Evolutionary conservation across 2,329 filamentous ascomycete species (phyloP), one percentile per base, ranked within the genome.

Genomic region (Cladosporium oxysporum): DNA sequence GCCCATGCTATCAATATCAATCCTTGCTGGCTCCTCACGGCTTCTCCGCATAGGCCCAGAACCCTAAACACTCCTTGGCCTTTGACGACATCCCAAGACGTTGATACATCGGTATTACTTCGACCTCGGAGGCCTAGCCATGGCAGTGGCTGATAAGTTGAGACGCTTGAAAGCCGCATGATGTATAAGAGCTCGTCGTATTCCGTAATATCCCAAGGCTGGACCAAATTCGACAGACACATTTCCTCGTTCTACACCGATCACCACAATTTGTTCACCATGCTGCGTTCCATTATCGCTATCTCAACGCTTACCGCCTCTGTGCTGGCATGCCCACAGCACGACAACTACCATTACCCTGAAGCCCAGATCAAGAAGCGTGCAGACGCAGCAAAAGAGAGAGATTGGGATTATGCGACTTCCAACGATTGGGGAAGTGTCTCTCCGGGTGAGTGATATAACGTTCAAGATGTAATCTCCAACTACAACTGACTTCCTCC

Each of bases 391-490:
- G 47, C 33, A 44, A 31, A 50, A 16, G 29, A 44, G 23, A 52
- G 55, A 60, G 63, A 68, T 31, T 72, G 69, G 69, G 68, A 68
- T 12, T 70, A 71, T 18, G 69, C 71, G 50, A 49, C 66, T 8
- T 67, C 66, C 5, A 67, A 67, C 41, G 67, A 72, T 41, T 72
- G 70, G 70, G 70, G 68, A 21, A 59, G 68, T 60, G 49, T 69
- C 18, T 62, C 69, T 31, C 33, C 64, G 58, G 67, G 70, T 69
- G 47, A 12, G 66, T 47, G 7, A 37, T 21, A 5, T 47, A 16
- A 29, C 11, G 8, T 6, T 55, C 18, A 47, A 47, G 18, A 21
- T 23, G 5, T 6, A 29, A 12, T 10, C 6, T 33, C 11, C 29
- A 33, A 8, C 8, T 23, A 11, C 11, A 8, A 53, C 59, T 62